These are phyloP conservation scores for Beauveria pseudobassiana DNA, from an alignment of 2,329 filamentous ascomycete genomes.

Conservation along the genomic window DNA sequence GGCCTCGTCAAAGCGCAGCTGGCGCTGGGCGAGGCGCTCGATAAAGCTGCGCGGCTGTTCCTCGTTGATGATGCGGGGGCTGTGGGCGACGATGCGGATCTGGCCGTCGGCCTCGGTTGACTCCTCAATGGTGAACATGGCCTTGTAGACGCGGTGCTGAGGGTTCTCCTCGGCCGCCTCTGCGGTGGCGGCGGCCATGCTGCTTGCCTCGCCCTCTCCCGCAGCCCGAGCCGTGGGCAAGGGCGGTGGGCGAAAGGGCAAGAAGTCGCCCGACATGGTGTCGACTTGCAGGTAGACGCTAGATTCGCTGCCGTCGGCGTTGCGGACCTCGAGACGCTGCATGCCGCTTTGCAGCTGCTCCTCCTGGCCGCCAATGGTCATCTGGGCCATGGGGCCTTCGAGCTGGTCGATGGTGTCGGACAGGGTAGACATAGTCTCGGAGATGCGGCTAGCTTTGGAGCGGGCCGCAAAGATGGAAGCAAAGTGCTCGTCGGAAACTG, in stretches of 20 bases:
- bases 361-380: constrained; percentile 37
- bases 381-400: constrained; percentile 48
- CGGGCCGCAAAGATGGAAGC: constrained; percentile 70
- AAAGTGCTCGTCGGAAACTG: constrained; percentile 67
- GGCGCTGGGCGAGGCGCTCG: constrained; percentile 60
- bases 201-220: constrained; percentile 23
- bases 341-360: constrained; percentile 38
- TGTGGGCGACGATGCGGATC: constrained; percentile 53
- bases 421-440: constrained; percentile 61
- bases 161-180: constrained; percentile 29
- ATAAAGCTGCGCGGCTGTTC: constrained; percentile 51
- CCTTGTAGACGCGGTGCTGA: constrained; percentile 52
- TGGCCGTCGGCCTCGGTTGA: constrained; percentile 52
- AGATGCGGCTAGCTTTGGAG: constrained; percentile 41
- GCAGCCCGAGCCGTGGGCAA: constrained; percentile 54
- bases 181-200: constrained; percentile 30
- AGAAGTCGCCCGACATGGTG: constrained; percentile 60
- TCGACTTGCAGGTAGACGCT: constrained; percentile 61
- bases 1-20: constrained; percentile 51
- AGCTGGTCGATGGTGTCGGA: constrained; percentile 51
- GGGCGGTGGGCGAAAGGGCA: constrained; percentile 81
- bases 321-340: constrained; percentile 45
- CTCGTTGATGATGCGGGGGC: constrained; percentile 48
- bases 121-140: constrained; percentile 61
- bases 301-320: constrained; percentile 48